A percentile compares a stretch with the other conserved stretches of the same genome.
phyloP scores from a whole-genome alignment of 495 filamentous ascomycete genomes.

The Evernia prunastri region DNA sequence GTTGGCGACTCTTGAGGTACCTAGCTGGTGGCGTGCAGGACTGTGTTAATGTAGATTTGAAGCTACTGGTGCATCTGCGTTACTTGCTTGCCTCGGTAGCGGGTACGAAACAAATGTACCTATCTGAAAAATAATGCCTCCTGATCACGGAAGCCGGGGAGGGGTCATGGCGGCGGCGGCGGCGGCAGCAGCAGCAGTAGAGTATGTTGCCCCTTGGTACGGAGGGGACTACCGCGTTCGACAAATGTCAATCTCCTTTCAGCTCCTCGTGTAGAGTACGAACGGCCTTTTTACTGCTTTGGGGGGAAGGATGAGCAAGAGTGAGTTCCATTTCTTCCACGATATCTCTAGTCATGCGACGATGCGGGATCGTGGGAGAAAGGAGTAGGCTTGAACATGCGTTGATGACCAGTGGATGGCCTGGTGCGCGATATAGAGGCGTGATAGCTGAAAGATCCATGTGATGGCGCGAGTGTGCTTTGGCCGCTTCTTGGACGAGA shows the following conservation, averaged over 20 bases:
- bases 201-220: conserved; percentile 7
- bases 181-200: conserved; percentile 17
- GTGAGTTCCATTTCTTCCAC: too few species aligned
- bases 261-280: conserved; percentile 9
- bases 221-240: conserved; percentile 14
- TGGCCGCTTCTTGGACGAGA: conserved; percentile 27
- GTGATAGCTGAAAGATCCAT: conserved; percentile 19
- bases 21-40: conserved; percentile 10
- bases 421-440: conserved; percentile 5
- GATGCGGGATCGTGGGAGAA: background rate
- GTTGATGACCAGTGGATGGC: conserved; percentile 18
- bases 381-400: too few species aligned
- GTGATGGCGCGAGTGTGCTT: conserved; percentile 26
- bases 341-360: conserved; percentile 6
- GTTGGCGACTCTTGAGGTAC: conserved; percentile 6
- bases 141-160: conserved; percentile 17
- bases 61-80: conserved; percentile 18
- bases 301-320: conserved; percentile 2
- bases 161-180: conserved; percentile 15
- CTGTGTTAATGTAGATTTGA: conserved; percentile 4
- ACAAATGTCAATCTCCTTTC: conserved; percentile 16
- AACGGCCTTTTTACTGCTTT: conserved; percentile 26
- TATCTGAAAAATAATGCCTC: conserved; percentile 9
- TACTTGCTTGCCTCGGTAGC: conserved; percentile 10
- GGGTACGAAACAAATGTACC: conserved; percentile 10